These are phyloP conservation scores for Margaritispora aquatica DNA, from an alignment of 495 filamentous ascomycete species.

Conservation along the genomic window DNA sequence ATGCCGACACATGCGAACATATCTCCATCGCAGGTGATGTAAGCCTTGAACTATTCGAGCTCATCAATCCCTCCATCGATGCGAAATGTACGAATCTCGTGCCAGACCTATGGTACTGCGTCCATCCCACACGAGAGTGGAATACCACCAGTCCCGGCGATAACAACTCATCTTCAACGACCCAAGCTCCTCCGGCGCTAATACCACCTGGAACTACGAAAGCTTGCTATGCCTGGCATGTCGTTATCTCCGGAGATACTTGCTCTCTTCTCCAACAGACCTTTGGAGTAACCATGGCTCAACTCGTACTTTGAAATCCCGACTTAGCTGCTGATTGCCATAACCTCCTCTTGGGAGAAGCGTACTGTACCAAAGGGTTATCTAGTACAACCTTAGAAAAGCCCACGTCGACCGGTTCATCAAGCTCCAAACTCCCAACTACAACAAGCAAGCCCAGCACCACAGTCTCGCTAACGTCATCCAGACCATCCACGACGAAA, in stretches of 20 bases:
- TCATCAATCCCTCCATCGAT: conserved; percentile 21
- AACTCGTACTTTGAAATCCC: conserved; percentile 12
- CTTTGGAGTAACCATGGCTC: conserved; percentile 3
- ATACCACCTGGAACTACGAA: conserved; percentile 22
- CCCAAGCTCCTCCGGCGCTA: conserved; percentile 4
- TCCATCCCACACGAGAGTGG: conserved; percentile 15
- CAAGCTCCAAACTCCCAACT: no score
- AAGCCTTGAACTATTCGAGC: conserved; percentile 9
- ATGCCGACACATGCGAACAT: conserved; percentile 17
- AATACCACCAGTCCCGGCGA: conserved; percentile 8
- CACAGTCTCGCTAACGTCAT: no score
- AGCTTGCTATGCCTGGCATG: conserved; percentile 31
- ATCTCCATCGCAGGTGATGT: conserved; percentile 11
- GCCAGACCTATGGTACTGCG: conserved; percentile 19
- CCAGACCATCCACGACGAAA: no score
- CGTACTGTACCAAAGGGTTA: conserved; percentile 1
- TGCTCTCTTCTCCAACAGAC: not conserved
- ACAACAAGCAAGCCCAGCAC: no score
- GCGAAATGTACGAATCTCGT: conserved; percentile 17
- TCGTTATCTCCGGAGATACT: not conserved
- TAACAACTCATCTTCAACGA: not conserved
- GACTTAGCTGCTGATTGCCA: not conserved
- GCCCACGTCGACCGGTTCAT: no score
- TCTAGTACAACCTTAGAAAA: no score
- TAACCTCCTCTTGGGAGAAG: not conserved